Percentiles rank a stretch among this genome's conserved stretches.
Conservation (phyloP, 805 yeast genomes). For the Saccharomycopsis sp. region DNA sequence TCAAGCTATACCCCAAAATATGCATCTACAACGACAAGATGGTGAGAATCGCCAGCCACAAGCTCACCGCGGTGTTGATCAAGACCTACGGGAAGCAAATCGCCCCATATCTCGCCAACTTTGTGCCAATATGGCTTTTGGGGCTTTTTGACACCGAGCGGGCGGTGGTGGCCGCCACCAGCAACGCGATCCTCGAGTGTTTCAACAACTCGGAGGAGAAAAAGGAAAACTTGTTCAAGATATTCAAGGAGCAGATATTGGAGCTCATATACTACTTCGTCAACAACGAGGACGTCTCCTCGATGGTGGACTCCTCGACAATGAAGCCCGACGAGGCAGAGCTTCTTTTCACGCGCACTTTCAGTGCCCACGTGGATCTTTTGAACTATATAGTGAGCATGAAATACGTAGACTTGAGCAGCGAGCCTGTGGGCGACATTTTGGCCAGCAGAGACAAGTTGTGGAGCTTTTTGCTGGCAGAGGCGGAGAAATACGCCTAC, state of each 20-base stretch:
- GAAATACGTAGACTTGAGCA: not conserved
- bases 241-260: constrained; percentile 12
- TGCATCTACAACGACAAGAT: constrained; percentile 17
- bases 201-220: constrained; percentile 9
- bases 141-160: constrained; percentile 16
- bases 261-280: constrained; percentile 9
- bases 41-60: constrained; percentile 12
- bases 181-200: constrained; percentile 5
- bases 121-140: constrained; percentile 19
- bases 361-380: constrained; percentile 4
- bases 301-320: constrained; percentile 10
- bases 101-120: constrained; percentile 6
- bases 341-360: constrained; percentile 9
- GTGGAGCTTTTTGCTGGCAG: constrained; percentile 7
- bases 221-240: constrained; percentile 4
- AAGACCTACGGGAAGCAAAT: constrained; percentile 7
- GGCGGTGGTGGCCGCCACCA: constrained; percentile 8
- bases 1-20: constrained; percentile 17
- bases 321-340: constrained; percentile 10
- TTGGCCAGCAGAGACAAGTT: constrained; percentile 6
- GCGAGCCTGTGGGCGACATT: not conserved
- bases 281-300: constrained; percentile 4
- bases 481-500: constrained; percentile 8
- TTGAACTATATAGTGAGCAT: constrained; percentile 2
- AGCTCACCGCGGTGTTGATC: constrained; percentile 7